Evolutionary conservation across 345 rosid genomes (phyloP).

Genomic region (Eucalyptus sideroxylon): DNA sequence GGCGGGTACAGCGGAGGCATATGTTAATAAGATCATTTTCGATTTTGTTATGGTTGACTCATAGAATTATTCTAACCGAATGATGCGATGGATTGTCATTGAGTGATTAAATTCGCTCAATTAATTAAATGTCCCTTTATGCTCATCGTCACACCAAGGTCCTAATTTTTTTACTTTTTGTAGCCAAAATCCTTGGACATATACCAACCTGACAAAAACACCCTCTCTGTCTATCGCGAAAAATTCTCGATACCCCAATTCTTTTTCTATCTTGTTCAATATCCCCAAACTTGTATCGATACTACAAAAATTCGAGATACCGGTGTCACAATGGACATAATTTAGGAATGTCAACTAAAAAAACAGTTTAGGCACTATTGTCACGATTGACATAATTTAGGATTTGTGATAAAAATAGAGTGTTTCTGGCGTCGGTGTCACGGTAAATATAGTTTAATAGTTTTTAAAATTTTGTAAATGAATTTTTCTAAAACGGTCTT

Average conservation of each 20-base stretch:
- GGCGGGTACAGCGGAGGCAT: neutral
- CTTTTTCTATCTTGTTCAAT: neutral
- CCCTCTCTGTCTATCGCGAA: neutral
- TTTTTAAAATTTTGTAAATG: neutral
- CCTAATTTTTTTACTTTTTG: too few relatives aligned
- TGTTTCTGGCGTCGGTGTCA: accelerated
- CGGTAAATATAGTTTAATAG: neutral
- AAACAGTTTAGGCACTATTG: too few relatives aligned
- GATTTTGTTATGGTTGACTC: neutral
- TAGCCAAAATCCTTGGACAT: neutral
- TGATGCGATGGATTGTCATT: accelerated
- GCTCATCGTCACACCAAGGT: too few relatives aligned
- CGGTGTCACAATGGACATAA: neutral
- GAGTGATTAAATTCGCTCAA: neutral
- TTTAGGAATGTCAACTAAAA: too few relatives aligned
- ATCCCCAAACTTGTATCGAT: accelerated
- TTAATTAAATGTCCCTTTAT: neutral
- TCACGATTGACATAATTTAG: neutral
- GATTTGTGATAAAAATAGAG: neutral
- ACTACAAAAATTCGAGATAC: accelerated
- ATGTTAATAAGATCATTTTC: neutral
- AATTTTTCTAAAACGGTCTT: neutral
- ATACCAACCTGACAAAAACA: accelerated
- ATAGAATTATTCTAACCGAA: neutral
- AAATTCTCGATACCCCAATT: neutral